Evolutionary conservation across 176 grass and related monocot species (phyloP), one percentile per base, ranked within the genome.

Genomic region (Raddia distichophylla): DNA sequence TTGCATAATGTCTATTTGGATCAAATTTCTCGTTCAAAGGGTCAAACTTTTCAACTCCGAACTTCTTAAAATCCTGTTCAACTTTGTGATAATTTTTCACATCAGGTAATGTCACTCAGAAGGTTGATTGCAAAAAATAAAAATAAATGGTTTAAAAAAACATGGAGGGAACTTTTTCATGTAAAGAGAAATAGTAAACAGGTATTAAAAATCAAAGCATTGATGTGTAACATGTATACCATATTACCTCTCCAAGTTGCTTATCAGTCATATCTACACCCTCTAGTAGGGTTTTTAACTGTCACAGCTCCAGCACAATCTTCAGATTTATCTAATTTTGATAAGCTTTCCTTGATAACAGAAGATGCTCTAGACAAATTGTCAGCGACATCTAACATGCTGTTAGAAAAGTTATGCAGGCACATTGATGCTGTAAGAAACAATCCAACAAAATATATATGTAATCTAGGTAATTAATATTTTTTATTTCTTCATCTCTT

Each of bases 231-330:
- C 47, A 50, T 73, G 32, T 14, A 8, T 12, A n/a, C 32, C 5
- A 53, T 66, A 88, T 60, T 87, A 89, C 94, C 84, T 93, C 84
- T 50, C 61, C 84, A 22, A 97, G 84, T 89, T 97, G 94, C 64
- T 97, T 97, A 9, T 93, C 83, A 8, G 94, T 97, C 88, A 93
- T 89, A 77, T 91, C 88, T 67, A 91, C 86, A 85, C 90, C 93
- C 57, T 89, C 93, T 35, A 93, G 77, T 48, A 97, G 63, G 44
- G 93, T 91, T 79, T 89, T 91, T 33, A 96, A 93, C 69, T 46
- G 80, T 72, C 45, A 92, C 83, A 79, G 93, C 88, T 72, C 87
- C 93, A 84, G 68, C 46, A 78, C 82, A 89, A 87, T 97, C 86
- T 84, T 97, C 83, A 22, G 90, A 82, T 58, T 42, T 50, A 84